phyloP scores from a whole-genome alignment of 192 early-diverging fungal species.

The Gigaspora rosea region DNA sequence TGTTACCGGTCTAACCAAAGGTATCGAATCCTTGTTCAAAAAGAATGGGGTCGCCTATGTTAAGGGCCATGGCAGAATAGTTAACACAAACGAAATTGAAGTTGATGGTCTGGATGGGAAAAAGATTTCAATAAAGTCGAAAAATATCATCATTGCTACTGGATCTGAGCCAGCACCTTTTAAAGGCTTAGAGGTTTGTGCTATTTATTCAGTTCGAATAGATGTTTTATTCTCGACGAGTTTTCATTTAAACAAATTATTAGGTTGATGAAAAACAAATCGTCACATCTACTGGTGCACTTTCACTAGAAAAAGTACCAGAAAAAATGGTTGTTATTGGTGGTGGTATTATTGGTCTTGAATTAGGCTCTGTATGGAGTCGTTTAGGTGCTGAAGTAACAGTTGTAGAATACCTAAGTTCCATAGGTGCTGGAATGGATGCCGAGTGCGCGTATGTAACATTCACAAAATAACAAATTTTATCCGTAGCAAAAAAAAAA shows the following conservation, averaged over 20 bases:
- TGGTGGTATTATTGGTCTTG: conserved; percentile 98
- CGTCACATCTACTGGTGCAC: conserved; percentile 96
- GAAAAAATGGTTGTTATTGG: conserved; percentile 99
- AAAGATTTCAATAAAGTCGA: conserved; percentile 74
- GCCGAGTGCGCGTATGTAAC: conserved; percentile 79
- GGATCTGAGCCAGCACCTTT: conserved; percentile 93
- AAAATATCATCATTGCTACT: conserved; percentile 98
- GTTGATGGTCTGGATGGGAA: conserved; percentile 82
- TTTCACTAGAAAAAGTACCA: conserved; percentile 90
- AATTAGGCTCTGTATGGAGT: conserved; percentile 97
- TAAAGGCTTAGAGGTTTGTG: conserved; percentile 79
- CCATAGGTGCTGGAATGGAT: conserved; percentile 98
- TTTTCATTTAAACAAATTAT: conserved; percentile 1
- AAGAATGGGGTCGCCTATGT: conserved; percentile 97
- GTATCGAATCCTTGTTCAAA: conserved; percentile 94
- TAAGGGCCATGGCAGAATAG: conserved; percentile 89
- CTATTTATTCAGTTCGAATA: background rate
- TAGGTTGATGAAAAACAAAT: conserved; percentile 92
- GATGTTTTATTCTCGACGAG: background rate
- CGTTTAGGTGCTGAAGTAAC: conserved; percentile 94
- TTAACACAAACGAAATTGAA: conserved; percentile 74
- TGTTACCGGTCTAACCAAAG: conserved; percentile 84
- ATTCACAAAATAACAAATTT: background rate
- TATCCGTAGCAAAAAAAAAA: background rate
- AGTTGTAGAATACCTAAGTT: conserved; percentile 90